Conservation (phyloP, 805 yeast genomes). For the Candida arabinofermentans region DNA sequence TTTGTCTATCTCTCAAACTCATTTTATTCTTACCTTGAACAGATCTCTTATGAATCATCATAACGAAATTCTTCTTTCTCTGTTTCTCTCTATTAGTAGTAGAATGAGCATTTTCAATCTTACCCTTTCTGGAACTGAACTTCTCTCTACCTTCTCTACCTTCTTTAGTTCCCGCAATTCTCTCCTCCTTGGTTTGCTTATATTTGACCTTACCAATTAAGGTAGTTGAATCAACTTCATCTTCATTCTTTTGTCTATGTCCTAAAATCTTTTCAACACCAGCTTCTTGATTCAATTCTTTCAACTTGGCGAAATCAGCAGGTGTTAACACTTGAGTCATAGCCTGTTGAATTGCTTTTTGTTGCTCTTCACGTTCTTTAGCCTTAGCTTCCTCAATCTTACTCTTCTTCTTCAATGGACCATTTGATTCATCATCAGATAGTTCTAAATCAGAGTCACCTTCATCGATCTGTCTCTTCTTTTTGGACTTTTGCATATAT, state of each 20-base stretch:
- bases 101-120: constrained; percentile 70
- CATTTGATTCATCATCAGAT: constrained; percentile 37
- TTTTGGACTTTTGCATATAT: constrained; percentile 29
- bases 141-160: constrained; percentile 92
- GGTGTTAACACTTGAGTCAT: constrained; percentile 71
- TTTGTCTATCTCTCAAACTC: constrained; percentile 89
- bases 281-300: constrained; percentile 80
- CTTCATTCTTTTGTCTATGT: constrained; percentile 58
- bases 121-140: constrained; percentile 85
- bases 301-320: constrained; percentile 94
- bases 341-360: constrained; percentile 55
- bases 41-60: constrained; percentile 94
- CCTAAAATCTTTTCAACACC: constrained; percentile 82
- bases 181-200: constrained; percentile 87
- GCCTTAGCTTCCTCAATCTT: constrained; percentile 27
- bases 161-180: constrained; percentile 79
- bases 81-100: constrained; percentile 96
- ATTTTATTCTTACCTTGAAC: constrained; percentile 92
- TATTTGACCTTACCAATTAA: constrained; percentile 76
- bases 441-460: constrained; percentile 50
- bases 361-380: constrained; percentile 43
- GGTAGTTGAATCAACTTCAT: constrained; percentile 72
- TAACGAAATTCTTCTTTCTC: constrained; percentile 96
- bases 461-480: constrained; percentile 30
- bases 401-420: constrained; percentile 30